Conservation (phyloP, 2,329 filamentous ascomycete species). For the Epichloe coenophiala region DNA sequence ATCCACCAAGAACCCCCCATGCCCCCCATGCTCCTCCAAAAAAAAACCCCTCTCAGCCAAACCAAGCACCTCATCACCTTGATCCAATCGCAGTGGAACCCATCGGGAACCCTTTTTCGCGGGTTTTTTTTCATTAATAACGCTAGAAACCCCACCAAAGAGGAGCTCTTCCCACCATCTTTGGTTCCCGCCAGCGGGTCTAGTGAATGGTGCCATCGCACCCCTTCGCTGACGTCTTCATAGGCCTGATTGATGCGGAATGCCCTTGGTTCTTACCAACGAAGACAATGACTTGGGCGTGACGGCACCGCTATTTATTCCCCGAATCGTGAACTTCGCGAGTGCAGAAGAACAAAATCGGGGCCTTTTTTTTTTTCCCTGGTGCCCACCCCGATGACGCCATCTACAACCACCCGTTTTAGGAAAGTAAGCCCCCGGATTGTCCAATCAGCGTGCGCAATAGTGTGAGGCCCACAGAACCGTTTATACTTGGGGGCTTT, state of each 20-base stretch:
- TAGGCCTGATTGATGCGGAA: no score
- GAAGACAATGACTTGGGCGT: no score
- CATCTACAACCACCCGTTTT: slow-evolving; percentile 7
- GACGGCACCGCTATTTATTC: no score
- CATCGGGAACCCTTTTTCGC: background rate
- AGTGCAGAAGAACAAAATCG: no score
- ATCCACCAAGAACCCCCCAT: no score
- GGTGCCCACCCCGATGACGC: slow-evolving; percentile 12
- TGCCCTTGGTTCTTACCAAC: no score
- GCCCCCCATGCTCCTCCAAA: background rate
- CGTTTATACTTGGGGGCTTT: no score
- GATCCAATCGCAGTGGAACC: background rate
- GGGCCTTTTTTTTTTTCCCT: background rate
- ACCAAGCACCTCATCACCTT: background rate
- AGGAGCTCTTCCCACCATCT: background rate
- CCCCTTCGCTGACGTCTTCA: slow-evolving; percentile 8
- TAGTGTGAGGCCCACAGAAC: no score
- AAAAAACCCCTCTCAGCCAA: background rate
- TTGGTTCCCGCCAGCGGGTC: slow-evolving; percentile 5
- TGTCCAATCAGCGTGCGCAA: background rate
- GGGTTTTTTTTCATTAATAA: no score
- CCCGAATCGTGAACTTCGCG: no score
- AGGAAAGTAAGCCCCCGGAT: background rate
- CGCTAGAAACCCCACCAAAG: background rate
- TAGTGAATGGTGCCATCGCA: slow-evolving; percentile 9